A percentile compares a stretch with the other conserved stretches of the same genome.
Conservation (phyloP, 768 basidiomycete genomes). For the Lactifluus echinatus region DNA sequence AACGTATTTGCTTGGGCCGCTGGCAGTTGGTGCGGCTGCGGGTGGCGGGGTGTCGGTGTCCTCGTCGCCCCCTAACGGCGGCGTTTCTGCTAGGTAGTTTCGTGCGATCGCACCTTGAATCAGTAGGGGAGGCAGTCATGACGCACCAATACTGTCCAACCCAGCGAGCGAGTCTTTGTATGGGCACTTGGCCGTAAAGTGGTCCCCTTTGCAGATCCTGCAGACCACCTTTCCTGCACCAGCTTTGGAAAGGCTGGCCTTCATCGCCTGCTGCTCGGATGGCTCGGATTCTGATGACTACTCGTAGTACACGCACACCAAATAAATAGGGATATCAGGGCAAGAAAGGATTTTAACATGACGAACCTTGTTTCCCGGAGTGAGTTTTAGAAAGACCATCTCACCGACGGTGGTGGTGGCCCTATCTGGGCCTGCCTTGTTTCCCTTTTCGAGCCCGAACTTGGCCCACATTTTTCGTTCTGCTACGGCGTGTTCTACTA, state of each 20-base stretch:
- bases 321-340: background rate
- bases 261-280: conserved; percentile 54
- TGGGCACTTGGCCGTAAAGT: conserved; percentile 98
- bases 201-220: conserved; percentile 91
- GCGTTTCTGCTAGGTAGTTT: conserved; percentile 27
- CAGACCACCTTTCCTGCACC: conserved; percentile 87
- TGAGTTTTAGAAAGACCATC: conserved; percentile 54
- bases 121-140: background rate
- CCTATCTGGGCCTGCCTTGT: conserved; percentile 79
- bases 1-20: conserved; percentile 21
- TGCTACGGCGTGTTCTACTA: conserved; percentile 91
- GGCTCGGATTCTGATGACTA: conserved; percentile 61
- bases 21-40: conserved; percentile 9
- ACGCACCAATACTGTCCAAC: conserved; percentile 50
- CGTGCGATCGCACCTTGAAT: conserved; percentile 1
- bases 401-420: conserved; percentile 91
- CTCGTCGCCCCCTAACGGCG: conserved; percentile 31
- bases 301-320: background rate
- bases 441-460: conserved; percentile 88
- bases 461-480: conserved; percentile 91
- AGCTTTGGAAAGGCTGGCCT: conserved; percentile 56
- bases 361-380: background rate
- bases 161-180: conserved; percentile 90
- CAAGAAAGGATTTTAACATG: background rate
- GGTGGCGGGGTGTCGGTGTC: conserved; percentile 27